Conservation (phyloP, 176 grass and related monocot species). For the Eleusine coracana region DNA sequence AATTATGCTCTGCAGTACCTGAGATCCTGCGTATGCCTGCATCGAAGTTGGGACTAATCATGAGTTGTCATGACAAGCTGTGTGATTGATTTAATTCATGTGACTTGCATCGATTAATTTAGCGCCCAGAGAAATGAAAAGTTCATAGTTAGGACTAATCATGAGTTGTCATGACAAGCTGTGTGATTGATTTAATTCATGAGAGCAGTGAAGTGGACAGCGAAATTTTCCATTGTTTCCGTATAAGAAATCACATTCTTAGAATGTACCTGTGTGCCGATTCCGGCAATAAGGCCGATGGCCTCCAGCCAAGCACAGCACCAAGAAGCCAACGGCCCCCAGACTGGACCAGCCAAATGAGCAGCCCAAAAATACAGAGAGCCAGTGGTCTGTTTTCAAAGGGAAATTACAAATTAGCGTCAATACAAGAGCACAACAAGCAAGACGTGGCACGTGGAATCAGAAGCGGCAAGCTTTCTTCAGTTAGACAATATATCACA, state of each 20-base stretch:
- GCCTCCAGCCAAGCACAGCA: slow-evolving; percentile 99
- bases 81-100: not conserved
- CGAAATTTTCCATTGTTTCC: not conserved
- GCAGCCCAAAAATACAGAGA: slow-evolving; percentile 99
- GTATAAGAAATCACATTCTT: not conserved
- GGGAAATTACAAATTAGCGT: not conserved
- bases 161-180: not conserved
- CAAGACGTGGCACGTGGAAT: not conserved
- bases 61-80: not conserved
- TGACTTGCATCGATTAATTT: not conserved
- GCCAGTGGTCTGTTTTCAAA: slow-evolving; percentile 81
- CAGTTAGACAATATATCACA: not conserved
- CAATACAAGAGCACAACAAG: not conserved
- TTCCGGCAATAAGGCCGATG: slow-evolving; percentile 93
- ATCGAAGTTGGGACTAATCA: too few relatives aligned
- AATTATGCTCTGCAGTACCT: slow-evolving; percentile 88
- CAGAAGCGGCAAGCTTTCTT: slow-evolving; percentile 5
- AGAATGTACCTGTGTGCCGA: slow-evolving; percentile 80
- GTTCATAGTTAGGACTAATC: not conserved
- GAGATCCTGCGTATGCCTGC: slow-evolving; percentile 87
- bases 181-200: not conserved
- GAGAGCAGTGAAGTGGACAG: not conserved
- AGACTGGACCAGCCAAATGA: slow-evolving; percentile 87
- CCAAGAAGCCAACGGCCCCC: slow-evolving; percentile 97
- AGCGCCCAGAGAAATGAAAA: not conserved